Base-by-base conservation (phyloP, 2,329 filamentous ascomycete species). In the Lecanicillium sp. region DNA sequence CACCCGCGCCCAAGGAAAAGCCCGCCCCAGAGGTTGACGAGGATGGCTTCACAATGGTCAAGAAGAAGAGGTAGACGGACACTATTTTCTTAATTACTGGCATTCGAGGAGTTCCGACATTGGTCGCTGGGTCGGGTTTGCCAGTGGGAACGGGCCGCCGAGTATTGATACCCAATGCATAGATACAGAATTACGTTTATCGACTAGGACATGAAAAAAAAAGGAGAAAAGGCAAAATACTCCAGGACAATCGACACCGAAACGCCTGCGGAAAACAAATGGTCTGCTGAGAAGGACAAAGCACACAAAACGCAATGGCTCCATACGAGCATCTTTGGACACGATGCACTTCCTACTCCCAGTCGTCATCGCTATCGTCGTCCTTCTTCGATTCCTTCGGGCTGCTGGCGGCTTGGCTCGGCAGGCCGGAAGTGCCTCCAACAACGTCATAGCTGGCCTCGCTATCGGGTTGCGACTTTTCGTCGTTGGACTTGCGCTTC, bases 381-480 rank as follows among this genome's bases (percentile, higher is more conserved):
- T 60, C 72, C 63, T 76, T 77, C 53, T 70, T 70, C 15, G 69
- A 58, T 27, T 77, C 78, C 62, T 79, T 81, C 21, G 80, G 80
- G 61, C 79, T 83, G 62, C 69, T 79, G 20, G 89, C 86, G 15
- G 89, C 84, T 55, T 87, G 86, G 64, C 87, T 95, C 30, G 84
- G 81, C 37, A 81, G 79, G 41, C 86, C 87, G 44, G 86, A 90
- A 38, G 81, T 74, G 5, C 84, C 83, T 7, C 86, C 86, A 38
- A 98, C 89, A 27, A 98, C 77, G 64, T 98, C 93, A 65, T 98
- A 98, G 69, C 90, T 95, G 15, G 88, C 88, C 58, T 98, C 93
- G 63, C 91, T 96, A 59, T 93, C 93, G 7, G 90, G 83, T 56
- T 93, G 87, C 21, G 87, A 94, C 64, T 91, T 90, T 64, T 90